Base-by-base conservation (phyloP, 2,329 filamentous ascomycete species). In the Stachybotrys elegans region DNA sequence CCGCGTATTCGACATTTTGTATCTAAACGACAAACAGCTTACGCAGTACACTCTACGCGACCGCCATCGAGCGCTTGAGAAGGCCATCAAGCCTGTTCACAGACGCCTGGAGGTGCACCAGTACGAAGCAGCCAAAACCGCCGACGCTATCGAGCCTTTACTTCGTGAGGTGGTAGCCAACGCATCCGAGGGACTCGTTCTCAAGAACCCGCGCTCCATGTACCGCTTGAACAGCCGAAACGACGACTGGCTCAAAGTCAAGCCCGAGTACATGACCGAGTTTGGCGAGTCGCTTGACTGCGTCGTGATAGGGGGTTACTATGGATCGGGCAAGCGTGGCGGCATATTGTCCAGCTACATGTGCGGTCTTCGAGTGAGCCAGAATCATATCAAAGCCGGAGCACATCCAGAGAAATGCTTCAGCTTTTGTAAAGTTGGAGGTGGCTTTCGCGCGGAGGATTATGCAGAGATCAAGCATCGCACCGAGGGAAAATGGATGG, bases 401-500 rank as follows among this genome's bases (percentile, higher is more conserved):
- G 71, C 70, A 5, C 76, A 82, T 48, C 76, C 81, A 0, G 84
- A 88, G 65, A 90, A 88, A 62, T 94, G 83, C 58, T 87, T 83
- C 56, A 95, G 90, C n/a, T 96, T 98, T 68, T 95, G 91, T 75
- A 96, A 93, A 63, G 93, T 98, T 14, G 93, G 93, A n/a, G 93
- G 93, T 43, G 93, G 93, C 0, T 91, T 97, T 61, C 83, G 79
- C 13, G 84, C 81, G 1, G 81, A 86, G 42, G 93, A 98, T 57
- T 97, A 95, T 60, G 82, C 85, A 0, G 81, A 85, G 45, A 84
- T 98, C 37, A 76, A 82, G 5, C 88, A 95, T 56, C 76, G 82
- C 20, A 97, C 92, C 0, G 87, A 95, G 46, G 90, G 87, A 5
- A 95, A 95, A 62, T 98, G 93, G 93, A 75, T 77, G 12, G 79